Percentiles rank a stretch among this genome's conserved stretches.
Conservation (phyloP, 1,139 yeast genomes). For the Zygosaccharomyces pseudobailii region DNA sequence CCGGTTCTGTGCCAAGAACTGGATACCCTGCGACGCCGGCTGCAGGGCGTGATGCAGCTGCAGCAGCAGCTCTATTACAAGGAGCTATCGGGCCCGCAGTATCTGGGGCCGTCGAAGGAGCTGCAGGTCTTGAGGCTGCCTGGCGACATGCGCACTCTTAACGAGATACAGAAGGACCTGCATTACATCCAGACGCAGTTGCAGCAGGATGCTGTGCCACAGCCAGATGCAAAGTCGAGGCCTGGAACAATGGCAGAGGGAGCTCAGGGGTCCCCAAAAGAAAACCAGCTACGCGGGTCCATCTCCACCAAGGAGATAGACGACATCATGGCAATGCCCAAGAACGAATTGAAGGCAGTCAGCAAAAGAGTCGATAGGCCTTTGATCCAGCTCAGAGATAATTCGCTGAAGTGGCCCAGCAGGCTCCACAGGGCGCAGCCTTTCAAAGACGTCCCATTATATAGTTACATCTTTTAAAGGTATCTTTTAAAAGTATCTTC, state of each 20-base stretch:
- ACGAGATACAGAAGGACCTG: constrained; percentile 9
- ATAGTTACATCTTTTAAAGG: constrained; percentile 1
- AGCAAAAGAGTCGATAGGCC: constrained; percentile 23
- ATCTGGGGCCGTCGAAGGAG: constrained; percentile 16
- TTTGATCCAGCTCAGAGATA: constrained; percentile 20
- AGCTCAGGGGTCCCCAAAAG: neutral
- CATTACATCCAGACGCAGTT: constrained; percentile 1
- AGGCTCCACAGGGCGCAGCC: constrained; percentile 4
- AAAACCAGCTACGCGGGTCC: neutral
- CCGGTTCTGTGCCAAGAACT: neutral
- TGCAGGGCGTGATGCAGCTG: constrained; percentile 12
- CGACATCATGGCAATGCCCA: constrained; percentile 1
- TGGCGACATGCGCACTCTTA: constrained; percentile 17
- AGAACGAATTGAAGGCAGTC: neutral
- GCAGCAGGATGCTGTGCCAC: neutral
- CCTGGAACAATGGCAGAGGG: too few species aligned
- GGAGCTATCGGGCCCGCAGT: constrained; percentile 16
- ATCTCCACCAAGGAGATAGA: constrained; percentile 4
- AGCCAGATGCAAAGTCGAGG: too few species aligned
- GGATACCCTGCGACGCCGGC: neutral
- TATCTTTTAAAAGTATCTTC: constrained; percentile 5
- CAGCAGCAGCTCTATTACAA: constrained; percentile 19
- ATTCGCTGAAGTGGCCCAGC: constrained; percentile 25
- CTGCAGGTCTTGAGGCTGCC: constrained; percentile 22
- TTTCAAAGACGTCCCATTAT: constrained; percentile 8